Conservation (phyloP, 345 rosid genomes). For the Linum tenue region DNA sequence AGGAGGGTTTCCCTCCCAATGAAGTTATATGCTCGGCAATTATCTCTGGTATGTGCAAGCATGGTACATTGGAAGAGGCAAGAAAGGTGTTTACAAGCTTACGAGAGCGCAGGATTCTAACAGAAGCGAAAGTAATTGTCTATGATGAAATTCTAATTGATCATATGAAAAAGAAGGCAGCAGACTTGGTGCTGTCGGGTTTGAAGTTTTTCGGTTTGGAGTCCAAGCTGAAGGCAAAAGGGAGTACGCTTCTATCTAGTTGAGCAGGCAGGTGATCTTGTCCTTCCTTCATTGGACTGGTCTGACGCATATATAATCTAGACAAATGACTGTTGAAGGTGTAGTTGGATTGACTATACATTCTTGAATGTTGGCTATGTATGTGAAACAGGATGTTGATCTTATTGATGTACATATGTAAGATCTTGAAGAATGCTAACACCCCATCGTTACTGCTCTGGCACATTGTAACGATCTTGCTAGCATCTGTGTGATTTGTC, state of each 20-base stretch:
- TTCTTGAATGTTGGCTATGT: no score
- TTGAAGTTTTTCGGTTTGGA: constrained; percentile 82
- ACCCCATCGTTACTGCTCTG: no score
- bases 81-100: constrained; percentile 56
- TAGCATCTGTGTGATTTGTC: no score
- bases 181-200: constrained; percentile 65
- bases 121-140: constrained; percentile 59
- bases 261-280: constrained; percentile 10
- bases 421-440: no score
- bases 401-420: no score
- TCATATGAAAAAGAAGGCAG: constrained; percentile 75
- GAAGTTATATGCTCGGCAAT: constrained; percentile 57
- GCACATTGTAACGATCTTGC: no score
- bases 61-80: constrained; percentile 68
- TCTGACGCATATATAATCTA: no score
- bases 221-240: constrained; percentile 69
- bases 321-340: no score
- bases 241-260: constrained; percentile 39
- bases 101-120: constrained; percentile 38
- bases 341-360: no score
- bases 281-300: no score
- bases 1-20: constrained; percentile 46
- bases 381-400: no score
- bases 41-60: constrained; percentile 65
- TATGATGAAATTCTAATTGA: constrained; percentile 73